phyloP scores from a whole-genome alignment of 2,329 filamentous ascomycete species.

The Lachnellula suecica region DNA sequence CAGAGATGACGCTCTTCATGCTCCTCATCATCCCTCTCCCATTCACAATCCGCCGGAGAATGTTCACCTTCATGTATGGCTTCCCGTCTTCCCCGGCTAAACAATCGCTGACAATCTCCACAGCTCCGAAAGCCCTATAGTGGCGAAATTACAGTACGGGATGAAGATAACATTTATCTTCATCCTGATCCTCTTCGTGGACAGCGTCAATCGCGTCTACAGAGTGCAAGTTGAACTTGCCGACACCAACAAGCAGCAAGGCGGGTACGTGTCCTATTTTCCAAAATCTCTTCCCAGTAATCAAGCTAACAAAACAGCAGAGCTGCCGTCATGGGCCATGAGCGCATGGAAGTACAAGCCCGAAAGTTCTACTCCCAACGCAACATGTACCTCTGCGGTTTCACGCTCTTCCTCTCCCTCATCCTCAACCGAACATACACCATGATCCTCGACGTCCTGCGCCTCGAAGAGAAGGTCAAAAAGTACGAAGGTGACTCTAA shows the following conservation, averaged over 20 bases:
- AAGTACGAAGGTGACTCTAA: constrained; percentile 68
- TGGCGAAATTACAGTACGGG: constrained; percentile 95
- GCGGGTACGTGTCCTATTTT: constrained; percentile 23
- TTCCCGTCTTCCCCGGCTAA: constrained; percentile 45
- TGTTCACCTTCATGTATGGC: constrained; percentile 78
- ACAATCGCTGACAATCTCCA: constrained; percentile 17
- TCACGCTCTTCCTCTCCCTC: constrained; percentile 96
- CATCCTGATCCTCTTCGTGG: constrained; percentile 95
- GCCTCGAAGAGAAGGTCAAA: constrained; percentile 90
- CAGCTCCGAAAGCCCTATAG: constrained; percentile 42
- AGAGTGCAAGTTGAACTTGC: constrained; percentile 89
- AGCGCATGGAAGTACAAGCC: constrained; percentile 97
- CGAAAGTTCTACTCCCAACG: constrained; percentile 99
- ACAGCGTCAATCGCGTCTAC: constrained; percentile 94
- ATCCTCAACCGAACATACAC: constrained; percentile 99
- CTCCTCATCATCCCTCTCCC: constrained; percentile 83
- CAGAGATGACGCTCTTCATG: constrained; percentile 81
- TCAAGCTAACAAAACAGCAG: constrained; percentile 38
- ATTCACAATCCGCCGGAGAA: constrained; percentile 55
- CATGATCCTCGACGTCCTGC: constrained; percentile 55
- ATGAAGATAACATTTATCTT: constrained; percentile 99
- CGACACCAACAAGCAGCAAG: constrained; percentile 62
- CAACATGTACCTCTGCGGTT: constrained; percentile 99
- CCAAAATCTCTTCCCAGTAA: not conserved
- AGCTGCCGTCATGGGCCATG: constrained; percentile 77